Percentiles rank a stretch among this genome's conserved stretches.
Evolutionary conservation across 805 yeast genomes (phyloP).

Genomic region (Metschnikowia koreensis): DNA sequence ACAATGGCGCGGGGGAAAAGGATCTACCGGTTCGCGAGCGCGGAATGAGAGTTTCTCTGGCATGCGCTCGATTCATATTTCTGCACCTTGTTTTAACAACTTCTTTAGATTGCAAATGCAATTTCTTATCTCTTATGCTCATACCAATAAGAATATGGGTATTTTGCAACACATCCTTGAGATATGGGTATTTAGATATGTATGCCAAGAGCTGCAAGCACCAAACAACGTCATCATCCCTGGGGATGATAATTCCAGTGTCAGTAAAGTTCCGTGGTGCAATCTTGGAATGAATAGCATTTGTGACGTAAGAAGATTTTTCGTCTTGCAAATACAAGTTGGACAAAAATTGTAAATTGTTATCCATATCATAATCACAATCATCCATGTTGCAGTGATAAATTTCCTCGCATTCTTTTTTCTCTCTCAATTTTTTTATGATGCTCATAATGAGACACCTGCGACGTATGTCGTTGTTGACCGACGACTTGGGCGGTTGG

Average conservation of each 20-base stretch:
- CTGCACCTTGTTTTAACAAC: conserved; percentile 33
- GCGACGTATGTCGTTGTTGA: conserved; percentile 34
- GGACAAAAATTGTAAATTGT: conserved; percentile 38
- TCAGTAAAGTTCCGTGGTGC: conserved; percentile 42
- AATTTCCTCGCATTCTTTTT: conserved; percentile 34
- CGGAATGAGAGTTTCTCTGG: conserved; percentile 34
- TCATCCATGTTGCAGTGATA: conserved; percentile 27
- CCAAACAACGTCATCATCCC: conserved; percentile 93
- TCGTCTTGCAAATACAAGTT: conserved; percentile 41
- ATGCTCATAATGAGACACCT: conserved; percentile 35
- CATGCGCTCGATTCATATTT: conserved; percentile 27
- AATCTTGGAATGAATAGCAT: conserved; percentile 28
- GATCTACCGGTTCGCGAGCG: conserved; percentile 28
- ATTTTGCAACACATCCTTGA: conserved; percentile 70
- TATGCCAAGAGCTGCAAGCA: conserved; percentile 88
- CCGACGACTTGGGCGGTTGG: conserved; percentile 13
- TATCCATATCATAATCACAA: conserved; percentile 42
- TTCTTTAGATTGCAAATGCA: conserved; percentile 35
- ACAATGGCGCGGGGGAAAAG: conserved; percentile 11
- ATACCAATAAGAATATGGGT: conserved; percentile 74
- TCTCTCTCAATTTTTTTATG: conserved; percentile 36
- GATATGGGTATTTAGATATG: conserved; percentile 82
- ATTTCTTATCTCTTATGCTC: conserved; percentile 42
- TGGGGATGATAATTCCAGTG: conserved; percentile 78
- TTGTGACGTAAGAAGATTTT: conserved; percentile 22